Evolutionary conservation across 345 rosid genomes (phyloP), one percentile per base, ranked within the genome.

Genomic region (Euphorbia lathyris): DNA sequence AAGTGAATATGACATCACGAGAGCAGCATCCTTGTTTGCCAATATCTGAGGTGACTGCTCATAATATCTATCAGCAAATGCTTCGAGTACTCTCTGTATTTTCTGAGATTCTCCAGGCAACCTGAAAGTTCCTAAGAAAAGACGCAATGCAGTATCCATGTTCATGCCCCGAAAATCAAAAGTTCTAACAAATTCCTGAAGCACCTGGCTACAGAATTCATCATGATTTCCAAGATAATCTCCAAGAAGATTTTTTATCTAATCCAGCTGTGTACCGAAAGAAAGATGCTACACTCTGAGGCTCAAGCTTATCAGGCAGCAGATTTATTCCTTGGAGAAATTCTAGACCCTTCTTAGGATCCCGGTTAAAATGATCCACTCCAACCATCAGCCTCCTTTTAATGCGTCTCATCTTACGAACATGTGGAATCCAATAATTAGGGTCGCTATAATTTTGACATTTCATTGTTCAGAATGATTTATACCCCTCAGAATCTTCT

Each of bases 41-140:
- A 90, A 72, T 73, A 82, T 78, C 69, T 83, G 81, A 62, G 89
- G 86, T 56, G 89, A 86, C 74, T 90, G 96, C 83, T 90, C 89
- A 81, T 90, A 87, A 72, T 87, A 90, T 81, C 90, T 79, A 77
- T 87, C 92, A 71, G 92, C 80, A 82, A 90, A 90, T 23, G 96
- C 96, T 78, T 87, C 96, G 40, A 90, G 88, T 66, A 87, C 90
- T 77, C 96, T 82, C 67, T 87, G 87, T 74, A 90, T 90, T 82
- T 90, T 90, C 83, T 90, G 96, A 27, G 92, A 83, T 78, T 90
- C 96, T 1, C 92, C 96, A 65, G 96, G 90, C 78, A 90, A 76
- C 68, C 89, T 83, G 74, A 90, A 90, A 38, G 92, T 86, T 64
- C 87, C 96, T 62, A 90, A 77, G 74, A 90, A 87, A 36, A 90